phyloP scores from a whole-genome alignment of 2,329 filamentous ascomycete genomes.

The Aspergillus cejpii region DNA sequence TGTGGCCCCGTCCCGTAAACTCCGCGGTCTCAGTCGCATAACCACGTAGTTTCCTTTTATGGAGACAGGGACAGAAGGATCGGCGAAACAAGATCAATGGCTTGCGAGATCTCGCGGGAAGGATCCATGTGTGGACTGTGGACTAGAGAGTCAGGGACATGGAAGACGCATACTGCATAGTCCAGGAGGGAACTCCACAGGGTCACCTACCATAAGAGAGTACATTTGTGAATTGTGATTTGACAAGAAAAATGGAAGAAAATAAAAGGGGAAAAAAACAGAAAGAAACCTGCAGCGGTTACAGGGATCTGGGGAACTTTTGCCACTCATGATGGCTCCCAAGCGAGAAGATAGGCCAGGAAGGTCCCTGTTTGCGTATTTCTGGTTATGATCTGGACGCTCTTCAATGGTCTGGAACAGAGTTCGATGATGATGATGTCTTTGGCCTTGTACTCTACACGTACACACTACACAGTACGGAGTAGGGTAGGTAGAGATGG shows the following conservation, averaged over 20 bases:
- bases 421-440: neutral
- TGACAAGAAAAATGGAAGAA: too few relatives aligned
- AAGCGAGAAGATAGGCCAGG: neutral
- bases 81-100: neutral
- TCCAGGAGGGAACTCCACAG: neutral
- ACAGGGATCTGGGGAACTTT: neutral
- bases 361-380: neutral
- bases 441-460: neutral
- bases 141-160: neutral
- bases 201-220: neutral
- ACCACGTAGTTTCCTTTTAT: neutral
- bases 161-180: neutral
- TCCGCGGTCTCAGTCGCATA: neutral
- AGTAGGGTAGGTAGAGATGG: neutral
- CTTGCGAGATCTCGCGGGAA: neutral
- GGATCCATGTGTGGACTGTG: neutral
- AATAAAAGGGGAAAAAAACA: neutral
- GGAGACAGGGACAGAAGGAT: neutral
- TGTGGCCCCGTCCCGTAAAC: neutral
- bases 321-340: neutral
- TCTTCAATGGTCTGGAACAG: neutral
- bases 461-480: neutral
- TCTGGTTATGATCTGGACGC: neutral
- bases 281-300: neutral
- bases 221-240: too few relatives aligned